phyloP scores from a whole-genome alignment of 768 basidiomycete species.

The Rhizopogon vesiculosus region DNA sequence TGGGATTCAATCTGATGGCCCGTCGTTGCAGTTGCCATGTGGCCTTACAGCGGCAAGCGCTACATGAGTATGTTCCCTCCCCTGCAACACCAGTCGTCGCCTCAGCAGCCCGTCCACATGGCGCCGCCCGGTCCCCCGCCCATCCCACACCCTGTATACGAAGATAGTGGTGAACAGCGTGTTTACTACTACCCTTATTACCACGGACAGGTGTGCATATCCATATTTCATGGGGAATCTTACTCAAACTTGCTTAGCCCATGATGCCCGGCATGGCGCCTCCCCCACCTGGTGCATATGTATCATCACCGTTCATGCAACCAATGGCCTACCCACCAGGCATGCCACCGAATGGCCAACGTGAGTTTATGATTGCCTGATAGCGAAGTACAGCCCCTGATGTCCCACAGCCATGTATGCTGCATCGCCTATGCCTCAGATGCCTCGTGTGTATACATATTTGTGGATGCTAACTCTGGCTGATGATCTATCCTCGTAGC shows the following conservation, averaged over 20 bases:
- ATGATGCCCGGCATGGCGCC: slow-evolving; percentile 87
- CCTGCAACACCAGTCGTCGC: slow-evolving; percentile 49
- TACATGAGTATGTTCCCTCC: slow-evolving; percentile 76
- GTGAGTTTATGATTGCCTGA: slow-evolving; percentile 7
- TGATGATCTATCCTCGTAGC: slow-evolving; percentile 31
- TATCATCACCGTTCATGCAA: slow-evolving; percentile 79
- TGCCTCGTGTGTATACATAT: slow-evolving; percentile 64
- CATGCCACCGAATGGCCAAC: slow-evolving; percentile 74
- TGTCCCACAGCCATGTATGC: slow-evolving; percentile 65
- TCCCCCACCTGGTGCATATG: slow-evolving; percentile 75
- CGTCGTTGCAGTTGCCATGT: slow-evolving; percentile 51
- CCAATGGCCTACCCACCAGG: slow-evolving; percentile 78
- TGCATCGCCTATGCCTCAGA: slow-evolving; percentile 77
- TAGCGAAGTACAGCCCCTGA: slow-evolving; percentile 4
- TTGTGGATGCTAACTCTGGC: background rate
- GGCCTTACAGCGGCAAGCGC: slow-evolving; percentile 90
- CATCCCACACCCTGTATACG: slow-evolving; percentile 71
- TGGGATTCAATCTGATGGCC: background rate
- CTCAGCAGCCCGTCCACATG: slow-evolving; percentile 66
- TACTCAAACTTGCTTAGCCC: slow-evolving; percentile 36
- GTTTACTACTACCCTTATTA: slow-evolving; percentile 83
- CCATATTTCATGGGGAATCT: background rate
- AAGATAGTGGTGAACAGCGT: slow-evolving; percentile 70
- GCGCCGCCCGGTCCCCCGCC: slow-evolving; percentile 62
- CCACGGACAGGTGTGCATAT: slow-evolving; percentile 56